Evolutionary conservation across 331 rosid species (phyloP), one percentile per base, ranked within the genome.

Genomic region (Prunus yedoensis): DNA sequence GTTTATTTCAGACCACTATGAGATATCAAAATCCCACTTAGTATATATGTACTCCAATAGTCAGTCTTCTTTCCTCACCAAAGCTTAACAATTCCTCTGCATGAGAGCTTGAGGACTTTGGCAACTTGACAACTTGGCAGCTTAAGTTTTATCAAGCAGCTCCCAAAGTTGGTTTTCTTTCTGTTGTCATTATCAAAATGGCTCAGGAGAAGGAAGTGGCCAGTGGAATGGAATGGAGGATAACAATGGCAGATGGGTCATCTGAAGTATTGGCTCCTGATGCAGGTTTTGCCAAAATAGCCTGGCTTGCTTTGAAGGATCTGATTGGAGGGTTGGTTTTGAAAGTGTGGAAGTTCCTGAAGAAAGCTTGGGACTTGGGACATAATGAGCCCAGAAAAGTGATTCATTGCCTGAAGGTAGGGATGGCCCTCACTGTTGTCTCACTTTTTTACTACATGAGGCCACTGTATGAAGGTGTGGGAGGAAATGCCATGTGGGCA

Each of bases 401-500:
- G 57, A 85, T 90, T 59, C 96, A 92, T 68, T 59, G 92, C 64
- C 62, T 92, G 68, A 92, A 92, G 45, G 93, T 90, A 25, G 96
- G 89, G 74, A 68, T 80, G 71, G 97, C 96, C 47, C 97, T 95
- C 64, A 72, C 97, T 3, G 71, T 81, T 45, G 99, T 95, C 43
- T 92, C 97, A 0, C 52, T 90, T 49, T 83, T 88, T 79, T 95
- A 95, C 83, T 92, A 87, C 52, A 38, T 88, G 83, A 92, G 91
- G 73, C 96, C 99, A 82, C 73, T 95, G 74, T 84, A 92, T 53
- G 82, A 90, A 21, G 91, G 94, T 15, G 87, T 92, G 80, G 99
- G 97, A 71, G 92, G 90, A 64, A 92, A 82, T 85, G 87, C 96
- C 68, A 90, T 92, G 90, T 95, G 99, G 99, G 92, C 91, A 1